Base-by-base conservation (phyloP, 495 filamentous ascomycete genomes). In the Lasiosphaeriaceae sp. region DNA sequence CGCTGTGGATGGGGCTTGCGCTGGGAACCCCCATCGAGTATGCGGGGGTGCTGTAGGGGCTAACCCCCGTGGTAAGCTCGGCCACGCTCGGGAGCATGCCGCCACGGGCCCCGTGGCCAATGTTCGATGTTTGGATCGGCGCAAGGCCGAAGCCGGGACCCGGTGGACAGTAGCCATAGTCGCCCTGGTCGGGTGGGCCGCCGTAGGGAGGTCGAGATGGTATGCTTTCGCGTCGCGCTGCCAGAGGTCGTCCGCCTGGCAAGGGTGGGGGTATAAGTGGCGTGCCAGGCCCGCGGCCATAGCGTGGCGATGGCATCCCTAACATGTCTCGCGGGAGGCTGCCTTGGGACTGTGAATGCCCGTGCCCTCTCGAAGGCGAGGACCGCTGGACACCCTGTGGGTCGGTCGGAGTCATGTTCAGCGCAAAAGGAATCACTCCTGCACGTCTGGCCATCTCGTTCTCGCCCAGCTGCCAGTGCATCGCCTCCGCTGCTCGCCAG, bases 391-490 rank as follows among this genome's bases (percentile, higher is more conserved):
- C 51, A 63, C 77, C 60, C 69, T 80, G 69, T 8, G 82, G 72
- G 21, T 83, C 80, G 64, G 85, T 83, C 52, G 83, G 74, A 22
- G 81, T 76, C 47, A 77, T 82, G 34, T 86, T 86, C 41, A 88
- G 76, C 24, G 86, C 83, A 67, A 93, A 95, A 2, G 89, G 90
- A 39, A 89, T 82, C 31, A 89, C 87, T 17, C 90, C 90, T n/a
- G 90, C 90, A 54, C 90, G 87, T 54, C 86, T 81, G 31, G 90
- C 90, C 89, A 98, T 97, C 56, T 97, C 94, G 61, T 82, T 76
- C 69, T 96, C 92, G 51, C 94, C 94, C 19, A 98, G 73, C 65
- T 95, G 88, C 94, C 94, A 98, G 73, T 98, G 94, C 92, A 96
- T 96, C 16, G 89, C 90, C 74, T 98, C 94, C 29, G 89, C 93